Conservation (phyloP, 345 rosid genomes). For the Eucalyptus fibrosa region DNA sequence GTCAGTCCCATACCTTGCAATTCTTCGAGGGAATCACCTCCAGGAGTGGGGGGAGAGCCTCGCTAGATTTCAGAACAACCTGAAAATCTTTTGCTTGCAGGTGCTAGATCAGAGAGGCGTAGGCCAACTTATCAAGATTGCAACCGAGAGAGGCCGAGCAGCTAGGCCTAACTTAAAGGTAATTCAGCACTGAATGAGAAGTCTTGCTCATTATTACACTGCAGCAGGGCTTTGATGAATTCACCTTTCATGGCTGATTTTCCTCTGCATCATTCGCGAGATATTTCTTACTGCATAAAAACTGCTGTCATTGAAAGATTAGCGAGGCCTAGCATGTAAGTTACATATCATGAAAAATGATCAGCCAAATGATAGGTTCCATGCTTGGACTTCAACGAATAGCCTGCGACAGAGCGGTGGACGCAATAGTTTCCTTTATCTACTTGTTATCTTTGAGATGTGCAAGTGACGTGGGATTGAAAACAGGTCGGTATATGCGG, state of each 20-base stretch:
- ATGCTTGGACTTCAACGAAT: neutral
- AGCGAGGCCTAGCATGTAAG: neutral
- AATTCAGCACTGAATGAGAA: neutral
- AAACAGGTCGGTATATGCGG: conserved; percentile 92
- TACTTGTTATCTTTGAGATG: neutral
- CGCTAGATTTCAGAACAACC: neutral
- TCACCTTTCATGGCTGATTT: neutral
- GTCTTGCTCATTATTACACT: neutral
- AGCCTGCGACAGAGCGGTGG: neutral
- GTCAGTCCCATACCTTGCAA: conserved; percentile 7
- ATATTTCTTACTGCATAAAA: neutral
- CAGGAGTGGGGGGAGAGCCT: neutral
- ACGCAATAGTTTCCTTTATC: neutral
- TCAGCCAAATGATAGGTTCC: neutral
- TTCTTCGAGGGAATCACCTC: neutral
- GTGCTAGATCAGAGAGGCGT: conserved; percentile 96
- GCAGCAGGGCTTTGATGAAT: neutral
- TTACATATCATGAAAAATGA: neutral
- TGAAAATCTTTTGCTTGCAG: conserved; percentile 15
- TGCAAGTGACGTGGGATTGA: neutral
- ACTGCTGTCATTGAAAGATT: neutral
- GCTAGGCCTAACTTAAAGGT: conserved; percentile 92
- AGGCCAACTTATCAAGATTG: conserved; percentile 82
- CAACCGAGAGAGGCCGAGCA: conserved; percentile 75
- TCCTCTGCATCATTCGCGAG: neutral